Evolutionary conservation across 441 rosid genomes (phyloP).

Genomic region (Eutrema salsugineum): DNA sequence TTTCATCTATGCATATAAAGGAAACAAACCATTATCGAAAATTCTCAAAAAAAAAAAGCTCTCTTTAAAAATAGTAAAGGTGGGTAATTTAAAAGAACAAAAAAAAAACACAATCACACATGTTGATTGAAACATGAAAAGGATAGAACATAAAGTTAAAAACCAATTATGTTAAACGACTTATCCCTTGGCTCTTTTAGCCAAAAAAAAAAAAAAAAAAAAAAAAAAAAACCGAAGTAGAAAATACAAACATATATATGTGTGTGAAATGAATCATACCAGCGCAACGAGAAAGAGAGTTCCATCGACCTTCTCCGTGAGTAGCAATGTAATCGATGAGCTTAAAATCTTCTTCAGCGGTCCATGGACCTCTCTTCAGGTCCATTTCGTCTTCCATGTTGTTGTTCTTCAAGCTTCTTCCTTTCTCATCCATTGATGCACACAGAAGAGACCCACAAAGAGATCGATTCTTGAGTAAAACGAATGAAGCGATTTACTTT

Average conservation of each 20-base stretch:
- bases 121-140: slow-evolving; percentile 32
- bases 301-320: slow-evolving; percentile 72
- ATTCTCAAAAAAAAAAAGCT: neutral
- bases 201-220: too few relatives aligned
- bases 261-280: slow-evolving; percentile 30
- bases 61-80: slow-evolving; percentile 3
- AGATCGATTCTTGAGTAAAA: slow-evolving; percentile 27
- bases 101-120: slow-evolving; percentile 31
- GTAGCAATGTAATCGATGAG: slow-evolving; percentile 59
- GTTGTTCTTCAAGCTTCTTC: slow-evolving; percentile 29
- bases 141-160: slow-evolving; percentile 26
- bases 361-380: slow-evolving; percentile 62
- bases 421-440: slow-evolving; percentile 53
- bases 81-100: neutral
- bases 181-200: slow-evolving; percentile 25
- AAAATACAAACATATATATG: neutral
- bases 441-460: slow-evolving; percentile 36
- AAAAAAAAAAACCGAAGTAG: too few relatives aligned
- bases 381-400: slow-evolving; percentile 58
- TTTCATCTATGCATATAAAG: slow-evolving; percentile 22
- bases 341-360: slow-evolving; percentile 58
- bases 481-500: slow-evolving; percentile 13
- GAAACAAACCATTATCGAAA: slow-evolving; percentile 13
- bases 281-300: slow-evolving; percentile 59
- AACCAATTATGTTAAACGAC: slow-evolving; percentile 27